Evolutionary conservation across 2,329 filamentous ascomycete genomes (phyloP).

Genomic region (Microdochium trichocladiopsis): DNA sequence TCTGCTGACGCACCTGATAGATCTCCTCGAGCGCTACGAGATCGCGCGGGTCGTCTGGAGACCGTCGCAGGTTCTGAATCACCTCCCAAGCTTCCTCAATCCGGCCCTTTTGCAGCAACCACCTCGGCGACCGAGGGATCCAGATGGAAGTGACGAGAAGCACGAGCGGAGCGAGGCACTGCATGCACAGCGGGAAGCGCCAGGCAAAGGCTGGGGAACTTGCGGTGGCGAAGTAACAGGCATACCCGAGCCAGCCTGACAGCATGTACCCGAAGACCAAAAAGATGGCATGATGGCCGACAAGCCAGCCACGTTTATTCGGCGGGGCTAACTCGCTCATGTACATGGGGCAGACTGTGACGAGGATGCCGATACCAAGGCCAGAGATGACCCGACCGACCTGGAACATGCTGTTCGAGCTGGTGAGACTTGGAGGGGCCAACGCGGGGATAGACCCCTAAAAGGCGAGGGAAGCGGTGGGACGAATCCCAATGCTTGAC

Average conservation of each 20-base stretch:
- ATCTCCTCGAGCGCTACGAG: slow-evolving; percentile 37
- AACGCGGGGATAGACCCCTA: too few species aligned
- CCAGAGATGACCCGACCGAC: slow-evolving; percentile 32
- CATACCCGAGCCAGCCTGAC: slow-evolving; percentile 37
- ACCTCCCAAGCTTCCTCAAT: slow-evolving; percentile 36
- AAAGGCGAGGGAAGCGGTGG: too few species aligned
- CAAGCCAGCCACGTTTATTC: slow-evolving; percentile 32
- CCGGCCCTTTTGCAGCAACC: slow-evolving; percentile 38
- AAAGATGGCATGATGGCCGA: slow-evolving; percentile 35
- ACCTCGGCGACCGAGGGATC: slow-evolving; percentile 38
- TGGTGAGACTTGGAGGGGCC: too few species aligned
- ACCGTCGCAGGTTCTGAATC: slow-evolving; percentile 28
- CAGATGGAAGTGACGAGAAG: slow-evolving; percentile 30
- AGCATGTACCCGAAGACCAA: slow-evolving; percentile 39
- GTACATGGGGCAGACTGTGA: slow-evolving; percentile 36
- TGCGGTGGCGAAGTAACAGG: slow-evolving; percentile 35
- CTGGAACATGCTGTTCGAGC: too few species aligned
- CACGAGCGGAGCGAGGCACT: slow-evolving; percentile 28
- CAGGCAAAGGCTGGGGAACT: slow-evolving; percentile 30
- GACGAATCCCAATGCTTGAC: too few species aligned
- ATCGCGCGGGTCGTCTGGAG: slow-evolving; percentile 28
- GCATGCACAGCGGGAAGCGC: slow-evolving; percentile 35
- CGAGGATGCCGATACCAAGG: slow-evolving; percentile 31
- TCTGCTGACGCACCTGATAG: slow-evolving; percentile 37
- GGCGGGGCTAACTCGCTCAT: slow-evolving; percentile 33